A percentile compares a stretch with the other conserved stretches of the same genome.
phyloP scores from a whole-genome alignment of 2,329 filamentous ascomycete genomes.

The Plectosphaerella plurivora region DNA sequence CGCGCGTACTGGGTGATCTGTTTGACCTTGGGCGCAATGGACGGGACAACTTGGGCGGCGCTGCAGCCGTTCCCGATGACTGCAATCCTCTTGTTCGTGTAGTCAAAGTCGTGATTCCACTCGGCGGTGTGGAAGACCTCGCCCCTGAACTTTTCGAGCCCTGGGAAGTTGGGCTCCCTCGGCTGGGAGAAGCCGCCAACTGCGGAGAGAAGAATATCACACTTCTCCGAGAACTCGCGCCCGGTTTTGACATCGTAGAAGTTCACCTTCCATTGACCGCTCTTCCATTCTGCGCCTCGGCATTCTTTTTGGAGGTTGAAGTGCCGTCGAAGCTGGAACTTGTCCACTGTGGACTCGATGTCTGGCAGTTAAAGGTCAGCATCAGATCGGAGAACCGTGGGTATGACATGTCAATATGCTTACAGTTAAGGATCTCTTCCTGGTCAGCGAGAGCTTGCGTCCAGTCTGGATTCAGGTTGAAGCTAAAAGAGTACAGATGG shows the following conservation, averaged over 20 bases:
- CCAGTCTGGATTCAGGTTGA: constrained; percentile 34
- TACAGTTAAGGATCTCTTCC: constrained; percentile 27
- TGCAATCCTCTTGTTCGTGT: constrained; percentile 23
- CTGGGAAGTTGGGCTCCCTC: constrained; percentile 18
- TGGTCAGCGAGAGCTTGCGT: constrained; percentile 26
- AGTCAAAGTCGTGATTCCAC: constrained; percentile 24
- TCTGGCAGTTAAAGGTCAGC: constrained; percentile 5
- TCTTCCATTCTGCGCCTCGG: constrained; percentile 15
- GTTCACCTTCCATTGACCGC: constrained; percentile 14
- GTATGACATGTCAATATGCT: constrained; percentile 2
- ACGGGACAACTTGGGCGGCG: constrained; percentile 28
- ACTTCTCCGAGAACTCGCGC: constrained; percentile 11
- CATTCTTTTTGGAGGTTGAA: constrained; percentile 15
- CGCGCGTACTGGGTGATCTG: constrained; percentile 20
- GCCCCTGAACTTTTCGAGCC: constrained; percentile 26
- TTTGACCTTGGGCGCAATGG: constrained; percentile 19
- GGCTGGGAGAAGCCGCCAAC: constrained; percentile 19
- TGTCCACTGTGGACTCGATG: constrained; percentile 12
- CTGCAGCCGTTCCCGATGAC: constrained; percentile 32
- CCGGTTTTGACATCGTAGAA: constrained; percentile 12
- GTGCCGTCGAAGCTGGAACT: constrained; percentile 17
- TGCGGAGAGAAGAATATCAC: constrained; percentile 18
- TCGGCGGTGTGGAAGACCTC: constrained; percentile 27
- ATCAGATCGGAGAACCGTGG: background rate
- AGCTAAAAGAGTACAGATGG: constrained; percentile 37